Evolutionary conservation across 108 stramenopile genomes (phyloP).

Genomic region (Cyclotella choctawhatcheeana): DNA sequence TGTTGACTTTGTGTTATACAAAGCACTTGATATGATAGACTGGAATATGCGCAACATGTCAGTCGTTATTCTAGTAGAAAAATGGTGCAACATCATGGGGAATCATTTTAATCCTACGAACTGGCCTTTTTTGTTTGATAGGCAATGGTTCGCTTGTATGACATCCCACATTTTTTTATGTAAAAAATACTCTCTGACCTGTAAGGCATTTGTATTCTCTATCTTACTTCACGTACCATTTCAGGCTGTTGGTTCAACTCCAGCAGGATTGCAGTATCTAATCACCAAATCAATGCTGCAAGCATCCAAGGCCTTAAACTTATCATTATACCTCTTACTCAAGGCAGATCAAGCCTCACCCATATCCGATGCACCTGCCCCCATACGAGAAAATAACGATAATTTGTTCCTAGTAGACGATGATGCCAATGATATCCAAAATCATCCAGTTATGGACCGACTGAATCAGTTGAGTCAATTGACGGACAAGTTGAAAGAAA

Average conservation of each 20-base stretch:
- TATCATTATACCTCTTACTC: slow-evolving; percentile 79
- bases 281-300: slow-evolving; percentile 74
- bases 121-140: slow-evolving; percentile 33
- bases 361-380: neutral
- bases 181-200: neutral
- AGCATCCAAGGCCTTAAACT: slow-evolving; percentile 73
- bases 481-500: slow-evolving; percentile 61
- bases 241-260: slow-evolving; percentile 84
- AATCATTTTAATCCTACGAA: slow-evolving; percentile 77
- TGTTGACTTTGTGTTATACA: neutral
- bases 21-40: slow-evolving; percentile 85
- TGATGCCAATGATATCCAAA: slow-evolving; percentile 47
- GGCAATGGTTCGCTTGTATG: slow-evolving; percentile 77
- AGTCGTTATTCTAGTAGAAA: slow-evolving; percentile 80
- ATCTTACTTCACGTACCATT: neutral
- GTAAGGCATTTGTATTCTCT: slow-evolving; percentile 2
- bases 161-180: slow-evolving; percentile 32
- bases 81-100: slow-evolving; percentile 70
- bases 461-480: slow-evolving; percentile 70
- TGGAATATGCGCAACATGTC: slow-evolving; percentile 55
- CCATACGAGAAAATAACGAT: slow-evolving; percentile 2
- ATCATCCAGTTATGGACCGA: slow-evolving; percentile 82
- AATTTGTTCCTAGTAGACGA: slow-evolving; percentile 26
- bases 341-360: slow-evolving; percentile 53
- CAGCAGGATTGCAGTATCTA: slow-evolving; percentile 71